phyloP scores from a whole-genome alignment of 345 rosid species.

The Viola odorata region DNA sequence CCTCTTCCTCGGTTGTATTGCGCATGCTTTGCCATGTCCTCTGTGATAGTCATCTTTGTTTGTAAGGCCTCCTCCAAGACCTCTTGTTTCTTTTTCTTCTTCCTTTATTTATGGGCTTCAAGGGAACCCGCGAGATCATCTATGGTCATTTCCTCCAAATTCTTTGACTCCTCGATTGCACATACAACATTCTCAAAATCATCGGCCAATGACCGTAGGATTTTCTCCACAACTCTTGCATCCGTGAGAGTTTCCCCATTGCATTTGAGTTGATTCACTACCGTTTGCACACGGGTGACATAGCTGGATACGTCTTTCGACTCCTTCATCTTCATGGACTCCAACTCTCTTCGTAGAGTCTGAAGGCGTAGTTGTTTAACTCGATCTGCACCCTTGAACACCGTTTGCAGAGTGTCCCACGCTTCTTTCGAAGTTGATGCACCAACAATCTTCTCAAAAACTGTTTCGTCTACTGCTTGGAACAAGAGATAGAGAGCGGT shows the following conservation, averaged over 20 bases:
- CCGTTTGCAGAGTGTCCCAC: constrained; percentile 1
- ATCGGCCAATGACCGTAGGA: neutral
- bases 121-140: constrained; percentile 9
- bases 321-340: constrained; percentile 8
- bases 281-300: neutral
- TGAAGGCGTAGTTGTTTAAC: constrained; percentile 7
- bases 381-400: constrained; percentile 5
- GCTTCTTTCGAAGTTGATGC: neutral
- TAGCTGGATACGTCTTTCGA: constrained; percentile 3
- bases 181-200: constrained; percentile 16
- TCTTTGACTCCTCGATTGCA: constrained; percentile 8
- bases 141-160: neutral
- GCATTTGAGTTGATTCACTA: constrained; percentile 5
- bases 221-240: constrained; percentile 1
- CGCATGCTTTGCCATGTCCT: no score
- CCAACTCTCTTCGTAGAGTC: constrained; percentile 4
- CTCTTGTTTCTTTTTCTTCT: neutral
- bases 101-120: constrained; percentile 1
- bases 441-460: constrained; percentile 3
- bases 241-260: neutral
- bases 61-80: no score
- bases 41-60: no score
- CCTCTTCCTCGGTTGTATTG: no score
- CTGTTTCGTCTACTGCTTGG: constrained; percentile 3
- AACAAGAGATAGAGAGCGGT: neutral